Percentiles rank a stretch among this genome's conserved stretches.
Conservation (phyloP, 352 stramenopile genomes). For the Blastocystis sp. region DNA sequence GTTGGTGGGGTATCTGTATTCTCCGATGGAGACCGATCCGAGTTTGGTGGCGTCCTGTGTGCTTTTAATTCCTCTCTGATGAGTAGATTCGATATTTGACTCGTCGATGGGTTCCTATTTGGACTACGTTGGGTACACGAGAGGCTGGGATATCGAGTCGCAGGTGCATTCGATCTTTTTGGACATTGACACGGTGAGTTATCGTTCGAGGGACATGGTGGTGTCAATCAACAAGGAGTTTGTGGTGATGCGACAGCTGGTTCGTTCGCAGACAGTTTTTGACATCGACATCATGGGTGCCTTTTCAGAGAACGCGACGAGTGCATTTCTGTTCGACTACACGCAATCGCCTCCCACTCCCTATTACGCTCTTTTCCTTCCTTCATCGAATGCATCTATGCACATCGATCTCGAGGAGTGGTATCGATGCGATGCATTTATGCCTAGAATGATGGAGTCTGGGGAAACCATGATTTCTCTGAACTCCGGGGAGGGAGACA, state of each 20-base stretch:
- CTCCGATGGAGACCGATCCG: background rate
- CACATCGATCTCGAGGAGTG: slow-evolving; percentile 8
- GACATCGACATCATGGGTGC: background rate
- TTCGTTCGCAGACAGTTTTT: background rate
- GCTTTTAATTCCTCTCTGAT: background rate
- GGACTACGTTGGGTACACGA: slow-evolving; percentile 1
- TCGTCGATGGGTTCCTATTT: background rate
- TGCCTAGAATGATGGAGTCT: background rate
- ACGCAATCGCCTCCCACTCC: background rate
- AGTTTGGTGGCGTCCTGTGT: background rate
- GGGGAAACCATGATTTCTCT: background rate
- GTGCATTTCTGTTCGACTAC: slow-evolving; percentile 7
- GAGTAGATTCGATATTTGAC: background rate
- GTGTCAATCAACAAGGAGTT: background rate
- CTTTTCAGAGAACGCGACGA: background rate
- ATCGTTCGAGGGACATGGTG: background rate
- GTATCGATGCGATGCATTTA: background rate
- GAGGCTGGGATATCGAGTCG: background rate
- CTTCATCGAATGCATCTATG: background rate
- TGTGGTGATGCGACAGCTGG: background rate
- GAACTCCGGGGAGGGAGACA: background rate
- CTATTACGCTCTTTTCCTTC: slow-evolving; percentile 1
- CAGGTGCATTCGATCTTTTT: background rate
- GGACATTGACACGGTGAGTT: background rate
- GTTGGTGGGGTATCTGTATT: background rate